phyloP scores from a whole-genome alignment of 2,329 filamentous ascomycete species.

The Colletotrichum sp. region DNA sequence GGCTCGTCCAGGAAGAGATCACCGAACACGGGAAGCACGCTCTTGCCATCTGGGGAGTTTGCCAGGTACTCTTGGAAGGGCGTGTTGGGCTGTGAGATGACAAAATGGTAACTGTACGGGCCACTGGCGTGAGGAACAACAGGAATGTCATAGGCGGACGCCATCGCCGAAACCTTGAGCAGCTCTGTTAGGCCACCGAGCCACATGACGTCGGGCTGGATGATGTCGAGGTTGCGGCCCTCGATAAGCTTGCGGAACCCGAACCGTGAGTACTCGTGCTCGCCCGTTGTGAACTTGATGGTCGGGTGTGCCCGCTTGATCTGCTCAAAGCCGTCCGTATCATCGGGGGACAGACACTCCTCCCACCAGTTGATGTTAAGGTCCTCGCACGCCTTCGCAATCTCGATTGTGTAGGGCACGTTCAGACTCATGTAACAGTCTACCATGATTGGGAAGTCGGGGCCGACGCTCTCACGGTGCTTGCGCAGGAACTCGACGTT shows the following conservation, averaged over 20 bases:
- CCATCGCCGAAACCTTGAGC: conserved; percentile 86
- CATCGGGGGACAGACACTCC: conserved; percentile 89
- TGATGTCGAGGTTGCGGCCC: conserved; percentile 88
- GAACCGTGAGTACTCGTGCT: conserved; percentile 94
- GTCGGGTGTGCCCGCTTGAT: conserved; percentile 91
- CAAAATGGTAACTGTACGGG: conserved; percentile 95
- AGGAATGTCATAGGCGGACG: conserved; percentile 90
- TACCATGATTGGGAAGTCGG: conserved; percentile 91
- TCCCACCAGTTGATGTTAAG: conserved; percentile 98
- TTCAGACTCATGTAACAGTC: conserved; percentile 98
- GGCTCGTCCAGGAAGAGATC: conserved; percentile 91
- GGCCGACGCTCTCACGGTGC: conserved; percentile 83
- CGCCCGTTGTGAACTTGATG: conserved; percentile 92
- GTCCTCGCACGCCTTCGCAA: conserved; percentile 82
- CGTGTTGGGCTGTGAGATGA: conserved; percentile 89
- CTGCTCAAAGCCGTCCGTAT: conserved; percentile 87
- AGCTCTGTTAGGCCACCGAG: conserved; percentile 91
- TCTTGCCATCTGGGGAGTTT: conserved; percentile 90
- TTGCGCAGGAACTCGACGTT: conserved; percentile 89
- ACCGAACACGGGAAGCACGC: conserved; percentile 89
- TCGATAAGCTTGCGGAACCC: conserved; percentile 95
- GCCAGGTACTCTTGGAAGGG: conserved; percentile 97
- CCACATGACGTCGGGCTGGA: conserved; percentile 98
- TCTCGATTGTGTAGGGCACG: conserved; percentile 89
- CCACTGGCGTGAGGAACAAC: conserved; percentile 95